Conservation (phyloP, 768 basidiomycete species). For the Leccinum longicurvipes region DNA sequence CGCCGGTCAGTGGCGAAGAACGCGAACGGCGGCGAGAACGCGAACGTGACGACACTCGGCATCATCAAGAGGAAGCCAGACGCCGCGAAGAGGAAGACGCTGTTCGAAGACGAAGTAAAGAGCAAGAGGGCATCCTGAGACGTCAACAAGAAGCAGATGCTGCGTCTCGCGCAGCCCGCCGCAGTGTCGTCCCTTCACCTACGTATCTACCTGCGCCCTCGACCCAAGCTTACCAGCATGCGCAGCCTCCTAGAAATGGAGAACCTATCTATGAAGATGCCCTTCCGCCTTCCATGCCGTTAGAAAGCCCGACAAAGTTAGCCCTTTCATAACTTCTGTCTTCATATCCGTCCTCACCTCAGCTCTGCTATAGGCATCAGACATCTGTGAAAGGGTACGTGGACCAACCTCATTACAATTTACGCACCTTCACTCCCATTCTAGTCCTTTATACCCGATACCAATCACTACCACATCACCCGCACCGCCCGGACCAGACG, state of each 20-base stretch:
- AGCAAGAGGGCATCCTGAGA: constrained; percentile 54
- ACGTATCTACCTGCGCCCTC: constrained; percentile 28
- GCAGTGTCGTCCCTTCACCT: constrained; percentile 30
- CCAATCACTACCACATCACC: constrained; percentile 71
- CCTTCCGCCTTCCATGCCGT: constrained; percentile 48
- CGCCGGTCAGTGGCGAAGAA: constrained; percentile 27
- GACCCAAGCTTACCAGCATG: constrained; percentile 34
- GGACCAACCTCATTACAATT: constrained; percentile 1
- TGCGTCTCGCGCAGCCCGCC: constrained; percentile 43
- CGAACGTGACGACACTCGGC: constrained; percentile 29
- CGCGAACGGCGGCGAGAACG: constrained; percentile 25
- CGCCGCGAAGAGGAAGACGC: constrained; percentile 46
- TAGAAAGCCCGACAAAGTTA: constrained; percentile 59
- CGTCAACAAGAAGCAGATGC: constrained; percentile 61
- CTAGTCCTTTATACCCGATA: constrained; percentile 41
- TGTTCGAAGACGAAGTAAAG: constrained; percentile 43
- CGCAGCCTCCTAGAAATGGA: constrained; percentile 29
- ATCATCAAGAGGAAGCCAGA: constrained; percentile 44
- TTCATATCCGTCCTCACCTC: constrained; percentile 34
- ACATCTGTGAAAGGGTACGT: constrained; percentile 37
- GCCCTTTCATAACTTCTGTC: constrained; percentile 39
- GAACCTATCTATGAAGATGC: constrained; percentile 30
- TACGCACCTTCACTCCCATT: constrained; percentile 17
- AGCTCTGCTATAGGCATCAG: constrained; percentile 24
- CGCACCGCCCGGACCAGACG: constrained; percentile 47